Conservation (phyloP, 805 yeast species). For the Spathaspora arborariae region DNA sequence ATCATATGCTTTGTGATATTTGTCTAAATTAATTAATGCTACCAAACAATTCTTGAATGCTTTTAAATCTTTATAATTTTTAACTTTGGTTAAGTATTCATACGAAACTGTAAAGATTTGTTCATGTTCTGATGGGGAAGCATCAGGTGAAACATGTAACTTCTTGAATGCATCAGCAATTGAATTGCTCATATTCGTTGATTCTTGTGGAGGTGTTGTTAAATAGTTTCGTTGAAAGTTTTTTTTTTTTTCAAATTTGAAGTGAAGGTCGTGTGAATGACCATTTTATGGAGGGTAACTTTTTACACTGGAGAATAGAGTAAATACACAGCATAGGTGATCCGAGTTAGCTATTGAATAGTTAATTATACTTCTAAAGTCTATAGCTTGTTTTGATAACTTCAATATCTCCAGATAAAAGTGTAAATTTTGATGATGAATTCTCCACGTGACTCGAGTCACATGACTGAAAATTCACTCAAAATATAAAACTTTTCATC, state of each 20-base stretch:
- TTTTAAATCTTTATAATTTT: conserved; percentile 30
- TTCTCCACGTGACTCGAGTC: neutral
- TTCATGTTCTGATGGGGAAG: conserved; percentile 28
- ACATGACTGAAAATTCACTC: neutral
- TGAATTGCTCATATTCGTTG: conserved; percentile 31
- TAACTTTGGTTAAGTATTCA: conserved; percentile 37
- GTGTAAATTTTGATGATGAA: too few relatives aligned
- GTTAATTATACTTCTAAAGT: too few relatives aligned
- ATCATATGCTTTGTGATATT: conserved; percentile 46
- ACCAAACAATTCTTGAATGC: conserved; percentile 46
- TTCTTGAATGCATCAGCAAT: conserved; percentile 39
- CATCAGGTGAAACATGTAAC: conserved; percentile 28
- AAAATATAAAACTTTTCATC: neutral
- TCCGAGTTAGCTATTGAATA: too few relatives aligned
- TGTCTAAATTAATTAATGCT: conserved; percentile 58
- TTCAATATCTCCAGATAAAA: too few relatives aligned
- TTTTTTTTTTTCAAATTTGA: neutral
- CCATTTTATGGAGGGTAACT: neutral
- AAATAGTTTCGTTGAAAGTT: neutral
- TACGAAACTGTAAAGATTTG: conserved; percentile 36
- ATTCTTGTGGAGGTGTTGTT: neutral
- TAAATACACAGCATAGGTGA: too few relatives aligned
- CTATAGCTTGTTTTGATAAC: too few relatives aligned
- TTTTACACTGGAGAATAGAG: too few relatives aligned
- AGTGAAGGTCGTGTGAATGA: neutral